Base-by-base conservation (phyloP, 345 rosid species). In the Populus alba region DNA sequence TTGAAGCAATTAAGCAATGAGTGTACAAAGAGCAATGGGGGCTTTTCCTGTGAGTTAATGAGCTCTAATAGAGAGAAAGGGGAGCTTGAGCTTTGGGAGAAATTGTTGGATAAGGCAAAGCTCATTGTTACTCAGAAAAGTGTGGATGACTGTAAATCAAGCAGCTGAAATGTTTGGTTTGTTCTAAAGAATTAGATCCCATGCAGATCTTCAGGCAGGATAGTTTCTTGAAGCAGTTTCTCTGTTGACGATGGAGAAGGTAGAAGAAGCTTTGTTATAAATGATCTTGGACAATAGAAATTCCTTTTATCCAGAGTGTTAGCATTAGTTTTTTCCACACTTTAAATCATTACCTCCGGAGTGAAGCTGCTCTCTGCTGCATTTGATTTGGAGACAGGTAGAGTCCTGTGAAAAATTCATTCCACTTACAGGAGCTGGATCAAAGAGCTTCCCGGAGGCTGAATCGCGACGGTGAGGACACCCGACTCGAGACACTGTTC, bases 31-130 rank as follows among this genome's bases (percentile, higher is more conserved):
- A 79, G 94, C 79, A 82, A 72, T 13, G 97, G 98, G 66, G 97
- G 97, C 47, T 89, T 87, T 71, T 89, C 79, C 83, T 96, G 99
- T 10, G 94, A 92, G 62, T 86, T 91, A 20, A 91, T 92, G 33
- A 82, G 86, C 38, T 84, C 98, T 17, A 90, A 88, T 81, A 92
- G 90, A 15, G 94, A 93, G 85, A 96, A 91, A 83, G 99, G 98
- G 0, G 99, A 96, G 87, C 81, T 92, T 43, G 97, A 91, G 86
- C 93, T 96, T 67, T 92, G 97, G 97, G 94, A 93, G 68, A 93
- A 92, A 85, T 79, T 96, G 68, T 83, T 96, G 86, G 90, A 85
- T 80, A 78, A 79, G 63, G 93, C 88, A 18, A 91, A 91, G 90
- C 83, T 96, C 74, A 88, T 84, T 80, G 93, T 88, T 59, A 89